phyloP scores from a whole-genome alignment of 164 flowering plant genomes.

The Platanus orientalis region DNA sequence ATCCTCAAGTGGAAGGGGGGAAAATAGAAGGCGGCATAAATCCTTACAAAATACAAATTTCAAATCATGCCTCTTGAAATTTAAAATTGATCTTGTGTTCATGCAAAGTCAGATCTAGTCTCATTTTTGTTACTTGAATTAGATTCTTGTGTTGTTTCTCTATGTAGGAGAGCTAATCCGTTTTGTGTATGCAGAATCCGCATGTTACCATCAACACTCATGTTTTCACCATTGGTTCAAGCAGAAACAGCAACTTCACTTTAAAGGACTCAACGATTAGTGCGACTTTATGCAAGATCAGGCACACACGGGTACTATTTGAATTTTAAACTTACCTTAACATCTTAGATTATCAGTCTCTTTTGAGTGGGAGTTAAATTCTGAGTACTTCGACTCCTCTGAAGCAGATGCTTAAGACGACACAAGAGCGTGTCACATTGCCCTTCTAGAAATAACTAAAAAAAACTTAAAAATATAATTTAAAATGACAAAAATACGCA shows the following conservation, averaged over 20 bases:
- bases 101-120: background rate
- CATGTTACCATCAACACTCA: slow-evolving; percentile 37
- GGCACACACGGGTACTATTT: slow-evolving; percentile 52
- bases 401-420: too few relatives aligned
- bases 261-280: slow-evolving; percentile 54
- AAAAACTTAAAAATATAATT: too few relatives aligned
- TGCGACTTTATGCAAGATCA: slow-evolving; percentile 52
- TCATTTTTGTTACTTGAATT: background rate
- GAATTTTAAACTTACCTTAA: background rate
- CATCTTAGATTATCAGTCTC: background rate
- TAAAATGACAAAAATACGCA: too few relatives aligned
- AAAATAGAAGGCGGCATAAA: too few relatives aligned
- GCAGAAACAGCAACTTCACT: slow-evolving; percentile 43
- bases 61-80: too few relatives aligned
- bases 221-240: slow-evolving; percentile 57
- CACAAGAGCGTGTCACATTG: too few relatives aligned
- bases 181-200: slow-evolving; percentile 47
- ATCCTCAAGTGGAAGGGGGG: too few relatives aligned
- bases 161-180: background rate
- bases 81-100: background rate
- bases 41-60: too few relatives aligned
- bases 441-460: too few relatives aligned
- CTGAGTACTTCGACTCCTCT: too few relatives aligned
- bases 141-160: background rate
- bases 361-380: background rate